Evolutionary conservation across 1,284 basidiomycete genomes (phyloP).

Genomic region (Entoloma clypeatum): DNA sequence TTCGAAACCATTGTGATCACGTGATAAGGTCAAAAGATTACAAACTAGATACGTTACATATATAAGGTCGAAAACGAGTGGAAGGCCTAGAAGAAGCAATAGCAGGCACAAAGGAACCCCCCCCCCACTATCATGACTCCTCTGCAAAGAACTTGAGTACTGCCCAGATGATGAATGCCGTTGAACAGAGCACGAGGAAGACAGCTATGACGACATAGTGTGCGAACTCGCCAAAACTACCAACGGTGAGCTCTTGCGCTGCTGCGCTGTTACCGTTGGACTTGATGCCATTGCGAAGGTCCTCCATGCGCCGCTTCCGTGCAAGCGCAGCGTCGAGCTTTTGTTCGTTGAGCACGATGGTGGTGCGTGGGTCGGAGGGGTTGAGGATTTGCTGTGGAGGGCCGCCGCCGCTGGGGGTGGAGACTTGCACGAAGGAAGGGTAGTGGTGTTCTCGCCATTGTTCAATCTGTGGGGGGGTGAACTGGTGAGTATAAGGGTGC

Average conservation of each 20-base stretch:
- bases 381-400: conserved; percentile 37
- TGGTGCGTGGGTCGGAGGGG: conserved; percentile 52
- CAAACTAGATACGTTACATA: no score
- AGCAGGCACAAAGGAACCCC: no score
- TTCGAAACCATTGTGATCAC: no score
- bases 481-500: background rate
- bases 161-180: conserved; percentile 8
- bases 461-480: conserved; percentile 63
- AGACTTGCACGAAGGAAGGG: conserved; percentile 74
- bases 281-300: conserved; percentile 23
- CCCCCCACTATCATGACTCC: background rate
- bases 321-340: conserved; percentile 36
- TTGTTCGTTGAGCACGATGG: conserved; percentile 41
- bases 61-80: no score
- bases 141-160: conserved; percentile 12
- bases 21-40: no score
- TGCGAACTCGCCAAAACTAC: conserved; percentile 32
- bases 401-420: conserved; percentile 27
- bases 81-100: no score
- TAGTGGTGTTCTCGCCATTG: conserved; percentile 89
- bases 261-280: background rate
- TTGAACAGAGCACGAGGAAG: conserved; percentile 31
- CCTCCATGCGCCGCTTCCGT: conserved; percentile 41
- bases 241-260: conserved; percentile 6
- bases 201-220: conserved; percentile 41